Conservation (phyloP, 441 rosid species). For the Kokia cookei region DNA sequence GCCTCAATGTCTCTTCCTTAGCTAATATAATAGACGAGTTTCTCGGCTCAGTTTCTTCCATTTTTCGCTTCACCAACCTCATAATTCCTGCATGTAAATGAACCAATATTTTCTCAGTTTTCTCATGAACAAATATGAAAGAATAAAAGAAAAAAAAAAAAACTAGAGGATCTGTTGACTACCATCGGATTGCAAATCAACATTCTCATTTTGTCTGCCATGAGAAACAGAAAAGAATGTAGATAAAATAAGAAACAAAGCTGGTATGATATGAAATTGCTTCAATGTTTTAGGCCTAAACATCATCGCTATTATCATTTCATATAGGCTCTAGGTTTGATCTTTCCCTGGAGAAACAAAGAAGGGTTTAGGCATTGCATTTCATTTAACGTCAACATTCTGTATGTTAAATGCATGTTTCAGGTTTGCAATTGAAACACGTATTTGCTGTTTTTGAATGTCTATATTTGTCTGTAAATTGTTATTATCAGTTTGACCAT, state of each 20-base stretch:
- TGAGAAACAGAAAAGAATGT: constrained; percentile 19
- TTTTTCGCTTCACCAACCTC: background rate
- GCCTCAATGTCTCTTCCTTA: constrained; percentile 39
- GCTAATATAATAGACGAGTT: constrained; percentile 32
- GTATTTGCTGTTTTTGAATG: background rate
- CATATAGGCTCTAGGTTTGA: background rate
- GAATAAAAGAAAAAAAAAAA: background rate
- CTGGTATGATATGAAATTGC: constrained; percentile 9
- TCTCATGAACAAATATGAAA: background rate
- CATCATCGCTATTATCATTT: background rate
- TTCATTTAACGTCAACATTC: background rate
- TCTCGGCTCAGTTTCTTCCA: background rate
- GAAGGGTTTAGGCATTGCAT: background rate
- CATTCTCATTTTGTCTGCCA: constrained; percentile 6
- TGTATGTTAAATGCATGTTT: background rate
- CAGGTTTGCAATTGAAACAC: background rate
- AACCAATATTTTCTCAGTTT: too few species aligned
- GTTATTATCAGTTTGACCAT: background rate
- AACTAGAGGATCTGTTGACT: background rate
- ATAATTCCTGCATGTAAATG: background rate
- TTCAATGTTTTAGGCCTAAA: background rate
- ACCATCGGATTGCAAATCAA: background rate
- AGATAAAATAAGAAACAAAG: constrained; percentile 22
- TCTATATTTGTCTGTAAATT: background rate
- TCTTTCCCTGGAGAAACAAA: constrained; percentile 4